A percentile compares a stretch with the other conserved stretches of the same genome.
Evolutionary conservation across 2,329 filamentous ascomycete species (phyloP).

Genomic region (Exserohilum turcica): DNA sequence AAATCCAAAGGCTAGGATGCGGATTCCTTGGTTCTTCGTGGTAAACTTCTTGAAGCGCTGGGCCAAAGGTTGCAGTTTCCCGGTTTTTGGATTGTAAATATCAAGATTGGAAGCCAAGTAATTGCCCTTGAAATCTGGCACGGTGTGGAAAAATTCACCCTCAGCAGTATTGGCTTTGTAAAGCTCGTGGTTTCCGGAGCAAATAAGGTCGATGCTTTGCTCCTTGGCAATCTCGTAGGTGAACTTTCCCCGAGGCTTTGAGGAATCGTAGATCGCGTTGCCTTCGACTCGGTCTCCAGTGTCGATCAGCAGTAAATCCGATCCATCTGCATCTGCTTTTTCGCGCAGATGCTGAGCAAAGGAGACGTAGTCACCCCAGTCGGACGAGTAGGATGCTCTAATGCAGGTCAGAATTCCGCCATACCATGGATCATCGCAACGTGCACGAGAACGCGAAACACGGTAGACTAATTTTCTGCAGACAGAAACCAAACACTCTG

Average conservation of each 20-base stretch:
- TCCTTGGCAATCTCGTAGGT: slow-evolving; percentile 85
- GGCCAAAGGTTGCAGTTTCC: slow-evolving; percentile 75
- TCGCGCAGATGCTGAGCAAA: slow-evolving; percentile 83
- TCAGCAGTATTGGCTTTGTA: slow-evolving; percentile 81
- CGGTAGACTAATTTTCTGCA: not conserved
- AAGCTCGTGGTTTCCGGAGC: slow-evolving; percentile 91
- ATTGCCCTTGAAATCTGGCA: slow-evolving; percentile 77
- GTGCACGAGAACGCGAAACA: not conserved
- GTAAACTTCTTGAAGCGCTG: slow-evolving; percentile 86
- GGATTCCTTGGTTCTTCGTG: slow-evolving; percentile 85
- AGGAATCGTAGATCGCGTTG: slow-evolving; percentile 92
- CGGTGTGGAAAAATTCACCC: slow-evolving; percentile 77
- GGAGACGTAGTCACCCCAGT: slow-evolving; percentile 98
- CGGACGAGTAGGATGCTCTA: slow-evolving; percentile 87
- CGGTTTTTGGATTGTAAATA: slow-evolving; percentile 75
- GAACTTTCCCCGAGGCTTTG: slow-evolving; percentile 83
- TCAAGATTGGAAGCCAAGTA: slow-evolving; percentile 95
- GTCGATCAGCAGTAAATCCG: slow-evolving; percentile 90
- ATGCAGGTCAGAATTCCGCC: slow-evolving; percentile 10
- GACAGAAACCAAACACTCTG: not conserved
- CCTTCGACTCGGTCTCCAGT: slow-evolving; percentile 81
- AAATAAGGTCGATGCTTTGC: slow-evolving; percentile 82
- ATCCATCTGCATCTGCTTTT: slow-evolving; percentile 76
- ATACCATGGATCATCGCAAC: not conserved
- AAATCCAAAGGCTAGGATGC: slow-evolving; percentile 89